Base-by-base conservation (phyloP, 2,329 filamentous ascomycete genomes). In the Dothidotthia symphoricarpi region DNA sequence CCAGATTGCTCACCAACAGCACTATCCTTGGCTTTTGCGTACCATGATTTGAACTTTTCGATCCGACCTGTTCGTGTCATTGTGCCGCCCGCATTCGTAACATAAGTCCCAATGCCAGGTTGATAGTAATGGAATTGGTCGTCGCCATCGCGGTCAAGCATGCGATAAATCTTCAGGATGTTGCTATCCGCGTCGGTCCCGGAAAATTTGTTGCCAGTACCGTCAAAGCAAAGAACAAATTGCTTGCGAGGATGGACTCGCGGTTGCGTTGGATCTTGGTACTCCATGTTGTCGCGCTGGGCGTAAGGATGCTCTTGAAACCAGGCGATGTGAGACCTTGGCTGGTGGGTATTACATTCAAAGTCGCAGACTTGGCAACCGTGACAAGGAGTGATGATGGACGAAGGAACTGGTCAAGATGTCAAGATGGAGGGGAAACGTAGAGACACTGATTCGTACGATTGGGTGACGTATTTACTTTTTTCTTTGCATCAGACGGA, bases 21-120 rank as follows among this genome's bases (percentile, higher is more conserved):
- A 3, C 84, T 86, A 63, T 93, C 87, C 51, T 88, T 88, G 43
- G 84, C 81, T 52, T 87, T 86, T 28, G 75, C 68, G 55, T 83
- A 85, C 79, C 81, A 86, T 7, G 80, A 83, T 45, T 75, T 76
- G 39, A 86, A 53, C 11, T 80, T 75, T 6, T 80, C 76, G 15
- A 74, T 61, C 0, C 73, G 54, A 9, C 78, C 74, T 0, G 77
- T 83, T 49, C 80, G 77, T 1, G 76, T 77, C 28, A 84, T 68
- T 7, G 75, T 78, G 9, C 70, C 49, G 29, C 41, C 46, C 1
- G 58, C 43, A 26, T 51, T 75, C 0, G 80, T 80, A 1, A 82
- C 76, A 52, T 88, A 88, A 0, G 85, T 88, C 11, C 85, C 85
- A 47, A 88, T 88, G 7, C 84, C 83, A 4, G 57, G 58, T 28